Base-by-base conservation (phyloP, 2,329 filamentous ascomycete genomes). In the Xylariomycetidae sp. region DNA sequence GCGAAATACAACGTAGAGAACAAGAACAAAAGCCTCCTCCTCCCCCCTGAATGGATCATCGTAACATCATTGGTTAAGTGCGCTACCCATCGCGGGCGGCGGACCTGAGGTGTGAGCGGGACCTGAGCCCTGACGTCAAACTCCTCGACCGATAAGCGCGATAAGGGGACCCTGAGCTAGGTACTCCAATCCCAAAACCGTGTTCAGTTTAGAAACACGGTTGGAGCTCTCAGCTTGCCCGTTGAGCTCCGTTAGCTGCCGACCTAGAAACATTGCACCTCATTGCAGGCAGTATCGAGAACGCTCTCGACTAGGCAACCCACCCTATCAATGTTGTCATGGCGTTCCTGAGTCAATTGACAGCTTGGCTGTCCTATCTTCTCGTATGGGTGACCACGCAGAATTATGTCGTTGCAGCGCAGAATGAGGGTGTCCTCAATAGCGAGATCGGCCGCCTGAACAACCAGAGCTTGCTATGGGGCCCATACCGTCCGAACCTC, bases 391-490 rank as follows among this genome's bases (percentile, higher is more conserved):
- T 45, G 16, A 35, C 42, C 15, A 25, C 27, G 28, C 24, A 29
- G 10, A 33, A 34, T 25, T 44, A 39, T 16, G 32, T 39, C 22
- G 31, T 38, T 14, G 32, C 47, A 49, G 42, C 58, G 60, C 25
- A 60, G 32, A 46, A 47, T 35, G 52, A 54, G 43, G 41, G 35
- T 16, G 32, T 72, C 34, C 52, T 74, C 23, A 64, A 61, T 26
- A 59, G 57, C 41, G 70, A 76, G 49, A 61, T 74, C 39, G 65
- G 61, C 20, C 68, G 69, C 10, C 56, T 68, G 42, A 76, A 76
- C 53, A 95, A 96, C 60, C 74, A 93, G 53, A 90, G 83, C 53
- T 70, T 98, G 49, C 71, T 96, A 66, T 98, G 92, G 92, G 92
- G 92, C 1, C 87, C 92, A 2, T 98, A 96, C 64, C 78, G 86